Evolutionary conservation across 768 basidiomycete genomes (phyloP), one percentile per base, ranked within the genome.

Genomic region (Cubamyces lactineus): DNA sequence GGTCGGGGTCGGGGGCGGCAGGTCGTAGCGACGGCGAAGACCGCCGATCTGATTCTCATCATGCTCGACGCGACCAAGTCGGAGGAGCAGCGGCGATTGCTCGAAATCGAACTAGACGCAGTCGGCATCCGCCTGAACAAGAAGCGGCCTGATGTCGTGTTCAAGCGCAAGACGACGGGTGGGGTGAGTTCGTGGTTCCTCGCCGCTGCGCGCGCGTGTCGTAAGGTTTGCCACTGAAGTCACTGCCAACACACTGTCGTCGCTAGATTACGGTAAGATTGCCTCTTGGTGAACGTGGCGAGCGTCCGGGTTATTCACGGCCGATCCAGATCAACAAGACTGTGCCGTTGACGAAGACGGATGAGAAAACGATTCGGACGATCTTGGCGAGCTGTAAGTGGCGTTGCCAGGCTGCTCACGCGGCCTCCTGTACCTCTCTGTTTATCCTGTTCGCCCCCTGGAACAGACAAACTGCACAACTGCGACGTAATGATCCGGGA

Each of bases 401-500:
- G 51, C 42, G 24, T 19, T 43, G 42, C 8, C 24, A 34, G 12
- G 28, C 52, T 34, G 39, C 41, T 39, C 47, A 43, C 43, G 41
- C 42, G 38, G 39, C 28, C 9, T 2, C 17, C 49, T 34, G 16
- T 23, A 38, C 34, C 34, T 48, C 34, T 48, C 34, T 69, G 21
- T 34, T 56, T 30, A 38, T 11, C 53, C 17, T 39, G 48, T 9
- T 21, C 41, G 42, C 57, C 49, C 48, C 24, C 19, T 48, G 51
- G 40, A 12, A 42, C 45, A 93, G 91, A 94, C 73, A 95, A 93
- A 74, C 75, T 94, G 28, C 93, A 94, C 71, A 92, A 96, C 70
- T 96, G 94, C 71, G 96, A 99, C 75, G 89, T 98, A 9, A 96
- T 98, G 94, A 94, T 99, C 68, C 84, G 97, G 71, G 96, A 99